These are phyloP conservation scores for Rhododendron molle DNA, from an alignment of 148 eudicot species.

Conservation along the genomic window DNA sequence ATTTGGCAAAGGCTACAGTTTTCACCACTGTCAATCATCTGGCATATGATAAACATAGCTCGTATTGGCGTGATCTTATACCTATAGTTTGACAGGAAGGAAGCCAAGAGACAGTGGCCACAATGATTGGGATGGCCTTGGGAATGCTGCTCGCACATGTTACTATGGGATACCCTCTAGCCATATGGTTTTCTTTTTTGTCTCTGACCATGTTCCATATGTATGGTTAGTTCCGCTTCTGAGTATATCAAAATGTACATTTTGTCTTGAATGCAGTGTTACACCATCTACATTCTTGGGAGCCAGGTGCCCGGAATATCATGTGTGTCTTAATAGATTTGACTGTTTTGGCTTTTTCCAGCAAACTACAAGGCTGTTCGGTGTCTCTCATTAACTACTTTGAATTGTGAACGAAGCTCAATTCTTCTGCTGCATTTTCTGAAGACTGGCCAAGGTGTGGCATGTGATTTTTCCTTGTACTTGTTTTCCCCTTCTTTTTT, in stretches of 20 bases:
- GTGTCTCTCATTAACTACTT: constrained; percentile 68
- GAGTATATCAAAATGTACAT: not conserved
- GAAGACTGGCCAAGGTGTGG: constrained; percentile 79
- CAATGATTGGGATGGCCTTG: constrained; percentile 94
- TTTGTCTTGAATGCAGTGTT: not conserved
- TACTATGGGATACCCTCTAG: constrained; percentile 68
- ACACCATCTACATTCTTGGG: not conserved
- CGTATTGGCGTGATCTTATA: not conserved
- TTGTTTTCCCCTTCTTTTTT: not conserved
- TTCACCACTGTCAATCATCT: not conserved
- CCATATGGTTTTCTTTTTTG: constrained; percentile 83
- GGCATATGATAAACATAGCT: not conserved
- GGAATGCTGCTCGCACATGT: constrained; percentile 94
- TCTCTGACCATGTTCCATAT: constrained; percentile 87
- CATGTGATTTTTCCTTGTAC: not conserved
- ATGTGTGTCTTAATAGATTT: not conserved
- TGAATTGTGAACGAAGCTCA: constrained; percentile 84
- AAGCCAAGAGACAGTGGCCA: constrained; percentile 97
- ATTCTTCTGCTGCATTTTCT: constrained; percentile 71
- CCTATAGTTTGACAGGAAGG: constrained; percentile 64
- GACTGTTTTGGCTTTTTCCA: constrained; percentile 27
- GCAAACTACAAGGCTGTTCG: constrained; percentile 94
- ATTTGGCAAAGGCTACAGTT: not conserved
- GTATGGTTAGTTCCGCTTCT: constrained; percentile 68
- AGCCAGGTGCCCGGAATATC: not conserved